Evolutionary conservation across 352 stramenopile species (phyloP).

Genomic region (Phytophthora parvispora): DNA sequence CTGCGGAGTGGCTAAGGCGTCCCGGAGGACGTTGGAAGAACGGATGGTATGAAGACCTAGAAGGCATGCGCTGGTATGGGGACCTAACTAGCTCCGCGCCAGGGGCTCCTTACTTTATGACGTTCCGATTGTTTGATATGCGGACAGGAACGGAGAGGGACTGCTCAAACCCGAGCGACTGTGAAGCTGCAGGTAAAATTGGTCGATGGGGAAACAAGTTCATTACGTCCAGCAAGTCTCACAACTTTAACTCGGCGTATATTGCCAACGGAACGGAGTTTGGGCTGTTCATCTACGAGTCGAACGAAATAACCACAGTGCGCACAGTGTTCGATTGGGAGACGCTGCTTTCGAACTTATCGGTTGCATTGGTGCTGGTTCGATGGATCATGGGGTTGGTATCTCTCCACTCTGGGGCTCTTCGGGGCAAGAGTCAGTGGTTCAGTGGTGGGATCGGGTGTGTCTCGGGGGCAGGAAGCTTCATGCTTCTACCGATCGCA

Average conservation of each 20-base stretch:
- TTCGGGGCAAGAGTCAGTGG: constrained; percentile 2
- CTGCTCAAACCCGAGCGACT: constrained; percentile 15
- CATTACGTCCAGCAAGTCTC: constrained; percentile 4
- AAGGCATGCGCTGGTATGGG: constrained; percentile 34
- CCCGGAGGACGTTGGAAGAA: constrained; percentile 27
- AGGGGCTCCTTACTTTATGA: constrained; percentile 33
- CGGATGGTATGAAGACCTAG: constrained; percentile 37
- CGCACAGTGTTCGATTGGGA: not conserved
- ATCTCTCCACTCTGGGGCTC: not conserved
- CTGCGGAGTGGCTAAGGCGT: constrained; percentile 22
- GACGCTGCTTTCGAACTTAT: constrained; percentile 1
- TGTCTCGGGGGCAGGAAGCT: not conserved
- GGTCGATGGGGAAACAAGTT: constrained; percentile 14
- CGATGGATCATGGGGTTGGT: not conserved
- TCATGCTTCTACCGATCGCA: not conserved
- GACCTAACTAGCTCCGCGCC: constrained; percentile 26
- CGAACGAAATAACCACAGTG: not conserved
- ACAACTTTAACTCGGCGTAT: constrained; percentile 5
- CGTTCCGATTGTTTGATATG: constrained; percentile 32
- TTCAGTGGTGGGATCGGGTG: constrained; percentile 1
- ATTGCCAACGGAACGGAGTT: constrained; percentile 11
- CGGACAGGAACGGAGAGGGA: constrained; percentile 20
- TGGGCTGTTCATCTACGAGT: not conserved
- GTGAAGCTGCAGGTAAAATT: constrained; percentile 12
- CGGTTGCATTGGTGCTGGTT: not conserved